A percentile compares a stretch with the other conserved stretches of the same genome.
phyloP scores from a whole-genome alignment of 2,329 filamentous ascomycete genomes.

The Berkeleyomyces basicola region DNA sequence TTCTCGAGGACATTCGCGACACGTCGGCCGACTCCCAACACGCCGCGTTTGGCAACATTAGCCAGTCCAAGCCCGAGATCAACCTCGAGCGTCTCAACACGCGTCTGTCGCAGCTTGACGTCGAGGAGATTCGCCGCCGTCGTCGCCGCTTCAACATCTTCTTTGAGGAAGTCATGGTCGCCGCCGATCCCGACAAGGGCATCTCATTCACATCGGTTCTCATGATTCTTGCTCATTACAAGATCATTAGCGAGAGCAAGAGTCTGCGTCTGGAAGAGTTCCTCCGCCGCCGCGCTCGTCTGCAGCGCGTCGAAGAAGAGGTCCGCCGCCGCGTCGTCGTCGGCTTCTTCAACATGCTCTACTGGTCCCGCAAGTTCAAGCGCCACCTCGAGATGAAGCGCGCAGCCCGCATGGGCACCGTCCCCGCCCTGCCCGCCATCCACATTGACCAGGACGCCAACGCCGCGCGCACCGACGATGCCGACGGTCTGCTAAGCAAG shows the following conservation, averaged over 20 bases:
- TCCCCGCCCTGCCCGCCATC: conserved; percentile 79
- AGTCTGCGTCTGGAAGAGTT: conserved; percentile 92
- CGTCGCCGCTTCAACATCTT: conserved; percentile 80
- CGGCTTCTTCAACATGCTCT: conserved; percentile 89
- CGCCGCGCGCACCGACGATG: conserved; percentile 14
- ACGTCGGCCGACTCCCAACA: conserved; percentile 33
- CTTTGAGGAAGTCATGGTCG: conserved; percentile 90
- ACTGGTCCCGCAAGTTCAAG: conserved; percentile 73
- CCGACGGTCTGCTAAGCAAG: background rate
- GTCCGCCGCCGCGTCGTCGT: conserved; percentile 79
- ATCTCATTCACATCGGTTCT: conserved; percentile 85
- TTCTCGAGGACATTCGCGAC: conserved; percentile 68
- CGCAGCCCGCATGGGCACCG: conserved; percentile 55
- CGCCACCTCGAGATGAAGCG: conserved; percentile 56
- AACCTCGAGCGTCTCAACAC: conserved; percentile 61
- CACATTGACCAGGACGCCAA: conserved; percentile 59
- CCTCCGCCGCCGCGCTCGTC: conserved; percentile 67
- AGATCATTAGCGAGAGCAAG: conserved; percentile 96
- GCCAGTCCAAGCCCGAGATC: conserved; percentile 39
- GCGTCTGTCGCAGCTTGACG: conserved; percentile 56
- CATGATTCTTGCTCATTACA: conserved; percentile 95
- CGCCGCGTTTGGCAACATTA: conserved; percentile 35
- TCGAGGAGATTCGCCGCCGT: conserved; percentile 55
- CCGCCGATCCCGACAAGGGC: conserved; percentile 73
- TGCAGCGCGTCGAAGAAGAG: conserved; percentile 90